Conservation (phyloP, 179 eudicot genomes). For the Monotropa hypopitys region DNA sequence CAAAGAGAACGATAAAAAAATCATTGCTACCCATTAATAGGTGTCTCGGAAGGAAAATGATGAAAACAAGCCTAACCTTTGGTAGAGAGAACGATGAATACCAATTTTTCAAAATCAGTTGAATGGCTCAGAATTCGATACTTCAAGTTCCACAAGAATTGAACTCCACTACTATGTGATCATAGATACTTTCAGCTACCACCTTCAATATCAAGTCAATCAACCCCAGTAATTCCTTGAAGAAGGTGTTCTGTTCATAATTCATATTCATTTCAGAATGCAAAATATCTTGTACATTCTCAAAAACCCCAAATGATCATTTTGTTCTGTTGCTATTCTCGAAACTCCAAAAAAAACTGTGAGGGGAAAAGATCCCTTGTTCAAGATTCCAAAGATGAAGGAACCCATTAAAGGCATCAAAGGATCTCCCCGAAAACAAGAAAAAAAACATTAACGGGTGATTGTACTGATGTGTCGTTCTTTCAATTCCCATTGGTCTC, state of each 20-base stretch:
- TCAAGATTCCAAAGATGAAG: not conserved
- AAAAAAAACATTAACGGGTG: not conserved
- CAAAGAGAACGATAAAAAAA: too few species aligned
- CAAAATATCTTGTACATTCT: slow-evolving; percentile 1
- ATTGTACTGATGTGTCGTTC: not conserved
- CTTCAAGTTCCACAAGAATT: not conserved
- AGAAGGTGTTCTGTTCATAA: not conserved
- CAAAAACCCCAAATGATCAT: not conserved
- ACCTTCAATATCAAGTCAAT: not conserved
- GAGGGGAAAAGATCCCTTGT: not conserved
- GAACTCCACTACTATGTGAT: not conserved
- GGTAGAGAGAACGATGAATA: not conserved
- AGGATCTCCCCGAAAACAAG: not conserved
- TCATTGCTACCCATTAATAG: too few species aligned
- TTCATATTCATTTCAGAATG: not conserved
- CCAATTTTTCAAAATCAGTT: not conserved
- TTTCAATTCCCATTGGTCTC: not conserved
- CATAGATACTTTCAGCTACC: not conserved
- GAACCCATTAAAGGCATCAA: not conserved
- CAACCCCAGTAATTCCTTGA: not conserved
- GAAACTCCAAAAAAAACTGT: not conserved
- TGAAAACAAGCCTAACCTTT: too few species aligned
- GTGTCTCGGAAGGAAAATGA: too few species aligned
- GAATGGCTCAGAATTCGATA: not conserved
- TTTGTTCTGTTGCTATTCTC: not conserved